Evolutionary conservation across 2,329 filamentous ascomycete genomes (phyloP), one percentile per base, ranked within the genome.

Genomic region (Zelopaecilomyces penicillatus): DNA sequence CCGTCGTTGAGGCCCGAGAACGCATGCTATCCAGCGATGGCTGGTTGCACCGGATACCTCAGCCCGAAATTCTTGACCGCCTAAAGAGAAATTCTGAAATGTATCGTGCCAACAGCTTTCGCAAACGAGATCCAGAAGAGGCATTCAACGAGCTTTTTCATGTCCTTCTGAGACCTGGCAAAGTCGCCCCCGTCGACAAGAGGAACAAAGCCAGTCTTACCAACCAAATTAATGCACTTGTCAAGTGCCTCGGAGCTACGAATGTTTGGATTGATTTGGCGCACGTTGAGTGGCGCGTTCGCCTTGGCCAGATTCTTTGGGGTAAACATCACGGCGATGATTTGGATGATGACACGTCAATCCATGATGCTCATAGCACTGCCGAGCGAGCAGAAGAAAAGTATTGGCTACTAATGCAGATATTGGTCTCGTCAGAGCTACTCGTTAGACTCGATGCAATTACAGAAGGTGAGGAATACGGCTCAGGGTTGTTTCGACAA

Each of bases 181-280:
- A 67, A 41, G 73, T 65, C 51, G 71, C 73, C 46, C 37, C 11
- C 5, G 75, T 75, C 49, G 81, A 76, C 63, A 73, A 66, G 56
- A 67, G 71, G 30, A 75, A 83, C 54, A 77, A 75, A 4, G 75
- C 78, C 54, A 77, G 82, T 43, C 66, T 88, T 19, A 73, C 81
- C 37, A 80, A 85, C 32, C 84, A 88, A 57, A 86, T 87, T 45
- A 72, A 82, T 52, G 76, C 80, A 4, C 65, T 88, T 12, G 71
- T 87, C 38, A 79, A 79, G 57, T 75, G 83, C 7, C 70, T 88
- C 37, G 76, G 75, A 1, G 66, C 77, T 6, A 73, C 80, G 43
- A 82, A 83, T 45, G 75, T 85, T 38, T 88, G 84, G 84, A 74
- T 84, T 42, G 83, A 88, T 61, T 84, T 88, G 52, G 83, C 82